A percentile compares a stretch with the other conserved stretches of the same genome.
Conservation (phyloP, 1,139 yeast species). For the Suhomyces maxii region DNA sequence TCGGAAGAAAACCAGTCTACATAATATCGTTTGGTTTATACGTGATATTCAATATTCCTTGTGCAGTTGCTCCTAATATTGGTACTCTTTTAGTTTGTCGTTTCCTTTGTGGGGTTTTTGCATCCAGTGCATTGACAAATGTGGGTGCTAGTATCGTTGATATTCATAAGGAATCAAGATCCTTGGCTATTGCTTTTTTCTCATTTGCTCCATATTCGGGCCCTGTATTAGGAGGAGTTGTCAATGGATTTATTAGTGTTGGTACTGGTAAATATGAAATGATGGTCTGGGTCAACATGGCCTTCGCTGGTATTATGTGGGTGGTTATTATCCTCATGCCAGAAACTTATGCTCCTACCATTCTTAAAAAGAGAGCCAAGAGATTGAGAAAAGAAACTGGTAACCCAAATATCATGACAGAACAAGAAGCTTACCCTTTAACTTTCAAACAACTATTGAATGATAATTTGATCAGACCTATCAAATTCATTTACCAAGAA, state of each 20-base stretch:
- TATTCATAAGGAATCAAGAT: constrained; percentile 76
- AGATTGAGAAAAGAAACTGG: constrained; percentile 77
- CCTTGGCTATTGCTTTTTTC: constrained; percentile 86
- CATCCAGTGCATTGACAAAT: constrained; percentile 79
- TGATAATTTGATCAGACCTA: constrained; percentile 72
- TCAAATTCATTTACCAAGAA: constrained; percentile 71
- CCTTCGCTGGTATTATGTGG: constrained; percentile 86
- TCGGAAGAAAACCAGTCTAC: constrained; percentile 85
- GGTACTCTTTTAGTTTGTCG: constrained; percentile 79
- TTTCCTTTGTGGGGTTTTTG: constrained; percentile 82
- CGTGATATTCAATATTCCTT: constrained; percentile 80
- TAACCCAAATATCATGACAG: constrained; percentile 81
- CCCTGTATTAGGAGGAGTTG: constrained; percentile 88
- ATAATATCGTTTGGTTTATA: constrained; percentile 72
- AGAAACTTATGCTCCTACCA: constrained; percentile 90
- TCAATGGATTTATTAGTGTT: constrained; percentile 80
- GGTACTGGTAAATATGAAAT: constrained; percentile 66
- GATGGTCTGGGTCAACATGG: constrained; percentile 89
- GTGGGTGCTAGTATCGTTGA: constrained; percentile 94
- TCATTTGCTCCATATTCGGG: constrained; percentile 94
- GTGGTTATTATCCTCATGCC: constrained; percentile 63
- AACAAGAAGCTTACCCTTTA: constrained; percentile 80
- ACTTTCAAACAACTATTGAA: constrained; percentile 62
- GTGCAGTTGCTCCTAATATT: constrained; percentile 82
- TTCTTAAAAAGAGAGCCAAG: constrained; percentile 70